phyloP scores from a whole-genome alignment of 805 yeast genomes.

The Wickerhamiella sorbophila region DNA sequence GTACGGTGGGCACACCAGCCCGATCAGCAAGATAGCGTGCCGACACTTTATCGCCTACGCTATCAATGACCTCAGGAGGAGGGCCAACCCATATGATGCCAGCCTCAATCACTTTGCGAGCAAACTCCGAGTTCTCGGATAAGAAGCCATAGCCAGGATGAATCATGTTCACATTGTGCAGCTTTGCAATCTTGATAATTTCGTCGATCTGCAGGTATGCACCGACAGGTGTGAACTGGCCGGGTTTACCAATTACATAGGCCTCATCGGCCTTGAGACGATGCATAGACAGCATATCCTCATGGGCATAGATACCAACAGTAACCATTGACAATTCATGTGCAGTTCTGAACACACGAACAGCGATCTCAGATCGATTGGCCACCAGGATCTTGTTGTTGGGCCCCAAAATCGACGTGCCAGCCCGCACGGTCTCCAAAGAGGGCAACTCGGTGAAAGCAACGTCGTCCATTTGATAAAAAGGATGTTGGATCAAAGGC shows the following conservation, averaged over 20 bases:
- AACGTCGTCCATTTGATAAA: conserved; percentile 16
- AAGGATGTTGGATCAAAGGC: too few relatives aligned
- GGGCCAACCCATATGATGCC: conserved; percentile 98
- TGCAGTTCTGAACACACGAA: conserved; percentile 78
- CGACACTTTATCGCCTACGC: conserved; percentile 93
- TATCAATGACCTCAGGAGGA: conserved; percentile 67
- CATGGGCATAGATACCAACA: conserved; percentile 92
- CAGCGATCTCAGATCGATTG: conserved; percentile 22
- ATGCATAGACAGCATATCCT: conserved; percentile 89
- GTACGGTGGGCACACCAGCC: conserved; percentile 83
- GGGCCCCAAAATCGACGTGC: conserved; percentile 33
- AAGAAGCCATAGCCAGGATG: conserved; percentile 90
- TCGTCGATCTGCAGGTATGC: conserved; percentile 94
- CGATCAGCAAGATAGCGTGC: conserved; percentile 77
- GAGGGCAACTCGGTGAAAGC: conserved; percentile 21
- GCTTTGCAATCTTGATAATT: conserved; percentile 71
- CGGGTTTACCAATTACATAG: conserved; percentile 77
- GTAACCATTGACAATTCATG: conserved; percentile 96
- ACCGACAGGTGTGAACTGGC: conserved; percentile 87
- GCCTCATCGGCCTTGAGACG: conserved; percentile 89
- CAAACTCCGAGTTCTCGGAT: conserved; percentile 86
- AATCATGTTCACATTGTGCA: conserved; percentile 67
- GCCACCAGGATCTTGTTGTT: conserved; percentile 35
- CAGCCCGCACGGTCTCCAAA: conserved; percentile 26
- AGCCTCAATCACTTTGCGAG: conserved; percentile 73